Conservation (phyloP, 1,284 basidiomycete species). For the Cutaneotrichosporon sp. region DNA sequence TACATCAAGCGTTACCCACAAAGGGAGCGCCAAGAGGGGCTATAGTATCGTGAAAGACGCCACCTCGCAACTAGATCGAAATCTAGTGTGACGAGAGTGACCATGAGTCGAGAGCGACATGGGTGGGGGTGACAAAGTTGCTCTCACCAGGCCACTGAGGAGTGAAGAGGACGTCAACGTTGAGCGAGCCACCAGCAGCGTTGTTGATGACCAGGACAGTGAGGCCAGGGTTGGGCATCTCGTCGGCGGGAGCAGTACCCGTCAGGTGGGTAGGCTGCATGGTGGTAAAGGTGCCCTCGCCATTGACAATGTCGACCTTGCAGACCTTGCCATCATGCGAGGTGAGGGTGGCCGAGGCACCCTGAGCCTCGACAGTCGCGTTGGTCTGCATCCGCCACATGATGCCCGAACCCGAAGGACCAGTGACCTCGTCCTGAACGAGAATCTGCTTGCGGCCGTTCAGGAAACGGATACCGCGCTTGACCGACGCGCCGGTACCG, state of each 20-base stretch:
- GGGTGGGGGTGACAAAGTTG: constrained; percentile 61
- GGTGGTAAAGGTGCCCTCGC: constrained; percentile 52
- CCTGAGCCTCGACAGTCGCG: constrained; percentile 52
- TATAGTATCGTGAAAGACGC: not conserved
- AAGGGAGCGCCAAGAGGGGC: not conserved
- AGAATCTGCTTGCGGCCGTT: constrained; percentile 90
- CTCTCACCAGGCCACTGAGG: constrained; percentile 73
- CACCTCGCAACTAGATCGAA: not conserved
- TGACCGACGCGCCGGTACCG: constrained; percentile 56
- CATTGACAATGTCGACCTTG: constrained; percentile 59
- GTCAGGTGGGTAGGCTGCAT: constrained; percentile 36
- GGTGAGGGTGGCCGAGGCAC: constrained; percentile 58
- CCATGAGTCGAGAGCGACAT: constrained; percentile 68
- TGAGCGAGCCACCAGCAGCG: constrained; percentile 68
- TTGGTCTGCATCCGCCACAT: constrained; percentile 96
- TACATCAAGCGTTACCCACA: constrained; percentile 5
- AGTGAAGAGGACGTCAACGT: constrained; percentile 75
- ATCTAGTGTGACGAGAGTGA: constrained; percentile 65
- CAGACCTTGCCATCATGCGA: constrained; percentile 61
- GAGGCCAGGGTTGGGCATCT: constrained; percentile 75
- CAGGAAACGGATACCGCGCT: constrained; percentile 82
- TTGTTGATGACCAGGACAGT: constrained; percentile 71
- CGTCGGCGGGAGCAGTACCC: constrained; percentile 50
- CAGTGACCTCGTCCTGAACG: constrained; percentile 77
- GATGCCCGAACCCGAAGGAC: constrained; percentile 57